Percentiles rank a stretch among this genome's conserved stretches.
Evolutionary conservation across 2,329 filamentous ascomycete species (phyloP).

Genomic region (Bertia moriformis): DNA sequence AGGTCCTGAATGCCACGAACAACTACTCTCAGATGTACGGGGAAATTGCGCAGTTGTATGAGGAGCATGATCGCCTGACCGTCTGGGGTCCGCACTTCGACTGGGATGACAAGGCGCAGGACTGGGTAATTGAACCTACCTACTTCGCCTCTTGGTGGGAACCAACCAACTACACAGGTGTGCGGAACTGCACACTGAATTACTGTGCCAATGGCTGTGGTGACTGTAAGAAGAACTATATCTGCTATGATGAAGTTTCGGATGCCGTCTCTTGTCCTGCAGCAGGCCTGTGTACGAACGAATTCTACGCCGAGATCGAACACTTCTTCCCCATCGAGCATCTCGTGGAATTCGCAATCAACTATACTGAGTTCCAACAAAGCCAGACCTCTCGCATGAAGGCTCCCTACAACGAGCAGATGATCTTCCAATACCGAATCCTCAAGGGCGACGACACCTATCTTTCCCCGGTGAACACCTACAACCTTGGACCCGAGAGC

Average conservation of each 20-base stretch:
- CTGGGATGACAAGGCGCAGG: background rate
- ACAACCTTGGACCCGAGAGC: conserved; percentile 5
- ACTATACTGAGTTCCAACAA: conserved; percentile 4
- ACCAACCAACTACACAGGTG: conserved; percentile 6
- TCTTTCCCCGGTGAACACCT: conserved; percentile 8
- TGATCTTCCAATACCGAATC: conserved; percentile 6
- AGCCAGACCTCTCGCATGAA: conserved; percentile 3
- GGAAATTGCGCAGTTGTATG: background rate
- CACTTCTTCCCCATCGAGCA: conserved; percentile 9
- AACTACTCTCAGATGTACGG: background rate
- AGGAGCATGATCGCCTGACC: background rate
- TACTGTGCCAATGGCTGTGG: conserved; percentile 10
- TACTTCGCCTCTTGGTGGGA: conserved; percentile 4
- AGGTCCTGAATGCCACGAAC: background rate
- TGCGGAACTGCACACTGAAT: conserved; percentile 8
- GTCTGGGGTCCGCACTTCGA: background rate
- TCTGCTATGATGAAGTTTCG: conserved; percentile 9
- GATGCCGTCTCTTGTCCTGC: conserved; percentile 6
- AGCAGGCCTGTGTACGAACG: conserved; percentile 6
- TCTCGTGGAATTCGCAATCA: conserved; percentile 4
- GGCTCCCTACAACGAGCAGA: conserved; percentile 6
- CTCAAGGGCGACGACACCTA: conserved; percentile 8
- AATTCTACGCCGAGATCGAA: conserved; percentile 9
- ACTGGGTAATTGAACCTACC: background rate
- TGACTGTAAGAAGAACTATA: conserved; percentile 7